Base-by-base conservation (phyloP, 495 filamentous ascomycete genomes). In the Penicillium pancosmium region DNA sequence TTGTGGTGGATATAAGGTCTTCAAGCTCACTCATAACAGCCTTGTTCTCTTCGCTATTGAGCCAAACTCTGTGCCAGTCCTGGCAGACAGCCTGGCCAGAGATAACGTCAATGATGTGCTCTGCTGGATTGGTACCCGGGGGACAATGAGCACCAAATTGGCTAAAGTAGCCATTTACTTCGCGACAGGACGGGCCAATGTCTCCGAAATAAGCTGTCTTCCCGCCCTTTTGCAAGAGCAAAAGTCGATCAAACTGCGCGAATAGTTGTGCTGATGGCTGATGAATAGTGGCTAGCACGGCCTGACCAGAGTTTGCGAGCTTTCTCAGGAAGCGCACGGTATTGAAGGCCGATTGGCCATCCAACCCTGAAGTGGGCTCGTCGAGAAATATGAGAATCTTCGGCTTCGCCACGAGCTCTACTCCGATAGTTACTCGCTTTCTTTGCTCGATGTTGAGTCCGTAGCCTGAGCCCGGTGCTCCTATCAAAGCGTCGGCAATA, bases 41-140 rank as follows among this genome's bases (percentile, higher is more conserved):
- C 25, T 67, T 61, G 33, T 75, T 68, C 44, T 87, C 79, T 1
- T 80, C 66, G 4, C 84, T 87, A 31, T 82, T 79, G 15, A 78
- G 72, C 87, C 87, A 90, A 57, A 86, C 78, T 44, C 86, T 72
- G 62, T 83, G 78, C 87, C 88, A 89, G 61, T 88, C 78, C 11
- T 79, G 66, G 19, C 66, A 68, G 27, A 72, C 70, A 21, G 67
- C 69, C 1, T 66, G 43, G 4, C 74, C 73, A 8, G 73, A 69
- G 50, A 92, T 93, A 52, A 90, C 88, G 65, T 96, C 91, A 38
- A 97, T 81, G 89, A 97, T 96, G 83, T 90, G 92, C 68, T 97
- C 93, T 8, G 93, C 93, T n/a, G 92, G 92, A 54, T 82, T 98
- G 15, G 87, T 85, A 10, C 87, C 84, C 3, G 75, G 56, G 1